These are phyloP conservation scores for Rhizopogon vesiculosus DNA, from an alignment of 768 basidiomycete species.

Conservation along the genomic window DNA sequence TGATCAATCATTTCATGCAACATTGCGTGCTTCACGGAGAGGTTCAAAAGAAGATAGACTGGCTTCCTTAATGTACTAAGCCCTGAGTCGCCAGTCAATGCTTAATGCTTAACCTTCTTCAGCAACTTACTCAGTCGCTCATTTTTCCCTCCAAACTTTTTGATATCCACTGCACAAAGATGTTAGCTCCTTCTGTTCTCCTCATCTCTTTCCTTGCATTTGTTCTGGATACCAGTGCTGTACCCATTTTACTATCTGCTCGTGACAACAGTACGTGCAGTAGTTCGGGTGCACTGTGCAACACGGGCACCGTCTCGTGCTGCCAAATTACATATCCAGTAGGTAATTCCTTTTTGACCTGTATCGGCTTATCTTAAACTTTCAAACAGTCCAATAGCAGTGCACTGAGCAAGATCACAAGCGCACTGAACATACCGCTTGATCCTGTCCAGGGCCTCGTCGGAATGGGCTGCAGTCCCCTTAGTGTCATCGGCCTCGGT, in stretches of 20 bases:
- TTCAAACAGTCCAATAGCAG: not conserved
- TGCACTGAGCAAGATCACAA: not conserved
- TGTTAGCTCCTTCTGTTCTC: not conserved
- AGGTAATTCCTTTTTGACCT: not conserved
- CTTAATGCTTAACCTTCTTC: no score
- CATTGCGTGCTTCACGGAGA: not conserved
- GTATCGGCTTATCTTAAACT: not conserved
- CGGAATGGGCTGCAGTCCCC: constrained; percentile 1
- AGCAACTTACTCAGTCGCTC: not conserved
- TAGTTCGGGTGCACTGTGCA: constrained; percentile 15
- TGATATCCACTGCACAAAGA: not conserved
- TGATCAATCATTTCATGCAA: not conserved
- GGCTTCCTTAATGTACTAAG: not conserved
- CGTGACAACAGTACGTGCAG: not conserved
- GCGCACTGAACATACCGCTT: not conserved
- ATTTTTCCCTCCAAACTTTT: not conserved
- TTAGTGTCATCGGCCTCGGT: constrained; percentile 1
- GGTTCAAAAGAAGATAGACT: not conserved
- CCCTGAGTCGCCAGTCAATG: no score
- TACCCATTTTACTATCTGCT: not conserved
- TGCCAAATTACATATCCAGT: constrained; percentile 23
- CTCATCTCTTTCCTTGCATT: constrained; percentile 2
- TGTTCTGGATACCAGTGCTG: not conserved
- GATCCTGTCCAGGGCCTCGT: not conserved
- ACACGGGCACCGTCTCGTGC: constrained; percentile 25